Percentiles rank a stretch among this genome's conserved stretches.
These are phyloP conservation scores for Colletotrichum brevisporum DNA, from an alignment of 2,329 filamentous ascomycete genomes.

Conservation along the genomic window DNA sequence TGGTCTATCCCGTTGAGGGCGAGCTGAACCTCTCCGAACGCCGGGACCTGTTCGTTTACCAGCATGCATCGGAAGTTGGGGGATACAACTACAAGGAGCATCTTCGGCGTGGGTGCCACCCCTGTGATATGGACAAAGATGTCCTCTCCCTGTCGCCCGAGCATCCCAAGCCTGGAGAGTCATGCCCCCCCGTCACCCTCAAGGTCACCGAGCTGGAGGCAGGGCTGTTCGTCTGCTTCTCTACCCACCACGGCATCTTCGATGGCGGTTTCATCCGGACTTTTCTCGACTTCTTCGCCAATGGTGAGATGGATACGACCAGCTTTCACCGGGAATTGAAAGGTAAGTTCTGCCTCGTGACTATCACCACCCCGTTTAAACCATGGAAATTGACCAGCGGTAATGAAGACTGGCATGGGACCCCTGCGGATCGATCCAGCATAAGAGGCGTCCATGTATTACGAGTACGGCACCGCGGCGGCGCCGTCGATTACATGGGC, in stretches of 20 bases:
- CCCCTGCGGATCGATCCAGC: neutral
- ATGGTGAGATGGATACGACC: neutral
- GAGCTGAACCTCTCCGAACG: neutral
- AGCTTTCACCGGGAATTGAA: neutral
- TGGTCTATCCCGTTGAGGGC: neutral
- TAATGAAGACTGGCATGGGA: slow-evolving; percentile 10
- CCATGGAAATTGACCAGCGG: neutral
- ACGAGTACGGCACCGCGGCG: too few species aligned
- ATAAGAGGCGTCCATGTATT: too few species aligned
- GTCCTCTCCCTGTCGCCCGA: slow-evolving; percentile 23
- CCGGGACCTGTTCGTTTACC: neutral
- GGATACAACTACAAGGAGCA: neutral
- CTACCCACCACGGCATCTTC: slow-evolving; percentile 55
- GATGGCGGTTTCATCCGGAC: slow-evolving; percentile 28
- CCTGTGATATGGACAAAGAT: slow-evolving; percentile 26
- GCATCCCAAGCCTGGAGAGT: slow-evolving; percentile 28
- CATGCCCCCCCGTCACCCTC: slow-evolving; percentile 23
- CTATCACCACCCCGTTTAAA: neutral
- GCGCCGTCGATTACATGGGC: too few species aligned
- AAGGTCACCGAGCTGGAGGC: neutral
- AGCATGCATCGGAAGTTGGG: neutral
- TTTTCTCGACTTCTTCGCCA: slow-evolving; percentile 29
- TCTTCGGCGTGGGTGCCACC: neutral
- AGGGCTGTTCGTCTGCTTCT: slow-evolving; percentile 48
- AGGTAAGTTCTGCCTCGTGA: neutral